Evolutionary conservation across 2,329 filamentous ascomycete species (phyloP).

Genomic region (Cladosporium sp.): DNA sequence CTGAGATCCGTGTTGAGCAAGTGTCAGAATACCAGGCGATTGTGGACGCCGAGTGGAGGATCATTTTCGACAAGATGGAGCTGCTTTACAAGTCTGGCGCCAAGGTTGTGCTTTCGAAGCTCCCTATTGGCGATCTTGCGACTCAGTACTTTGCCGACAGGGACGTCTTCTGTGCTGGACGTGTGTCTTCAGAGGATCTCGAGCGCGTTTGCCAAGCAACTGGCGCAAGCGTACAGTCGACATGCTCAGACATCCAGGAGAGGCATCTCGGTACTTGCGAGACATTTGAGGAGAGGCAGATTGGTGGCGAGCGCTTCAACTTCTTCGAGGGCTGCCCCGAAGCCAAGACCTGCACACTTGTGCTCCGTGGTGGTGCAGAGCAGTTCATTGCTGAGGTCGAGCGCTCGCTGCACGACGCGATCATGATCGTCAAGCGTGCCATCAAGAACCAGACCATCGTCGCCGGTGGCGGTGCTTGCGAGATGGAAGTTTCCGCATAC

Average conservation of each 20-base stretch:
- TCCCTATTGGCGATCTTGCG: conserved; percentile 94
- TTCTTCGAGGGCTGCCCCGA: conserved; percentile 94
- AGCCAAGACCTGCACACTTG: conserved; percentile 93
- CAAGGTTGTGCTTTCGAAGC: conserved; percentile 94
- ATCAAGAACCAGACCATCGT: conserved; percentile 94
- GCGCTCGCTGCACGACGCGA: conserved; percentile 94
- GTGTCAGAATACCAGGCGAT: conserved; percentile 99
- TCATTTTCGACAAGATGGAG: conserved; percentile 99
- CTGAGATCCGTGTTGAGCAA: conserved; percentile 95
- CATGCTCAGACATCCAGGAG: conserved; percentile 87
- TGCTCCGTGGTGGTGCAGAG: conserved; percentile 92
- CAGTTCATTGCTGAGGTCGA: conserved; percentile 99
- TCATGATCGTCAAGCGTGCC: conserved; percentile 99
- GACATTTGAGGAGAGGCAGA: conserved; percentile 89
- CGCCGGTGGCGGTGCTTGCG: conserved; percentile 85
- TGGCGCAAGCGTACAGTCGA: conserved; percentile 87
- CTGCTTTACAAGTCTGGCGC: conserved; percentile 88
- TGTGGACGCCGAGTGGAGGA: conserved; percentile 98
- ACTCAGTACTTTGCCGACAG: conserved; percentile 95
- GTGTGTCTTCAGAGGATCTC: conserved; percentile 86
- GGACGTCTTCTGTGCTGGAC: conserved; percentile 96
- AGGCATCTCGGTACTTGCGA: conserved; percentile 81
- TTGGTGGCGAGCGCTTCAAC: conserved; percentile 96
- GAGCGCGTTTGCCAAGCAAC: conserved; percentile 95
- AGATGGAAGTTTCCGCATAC: conserved; percentile 96